Evolutionary conservation across 2,329 filamentous ascomycete genomes (phyloP), one percentile per base, ranked within the genome.

Genomic region (Leptographium flavum): DNA sequence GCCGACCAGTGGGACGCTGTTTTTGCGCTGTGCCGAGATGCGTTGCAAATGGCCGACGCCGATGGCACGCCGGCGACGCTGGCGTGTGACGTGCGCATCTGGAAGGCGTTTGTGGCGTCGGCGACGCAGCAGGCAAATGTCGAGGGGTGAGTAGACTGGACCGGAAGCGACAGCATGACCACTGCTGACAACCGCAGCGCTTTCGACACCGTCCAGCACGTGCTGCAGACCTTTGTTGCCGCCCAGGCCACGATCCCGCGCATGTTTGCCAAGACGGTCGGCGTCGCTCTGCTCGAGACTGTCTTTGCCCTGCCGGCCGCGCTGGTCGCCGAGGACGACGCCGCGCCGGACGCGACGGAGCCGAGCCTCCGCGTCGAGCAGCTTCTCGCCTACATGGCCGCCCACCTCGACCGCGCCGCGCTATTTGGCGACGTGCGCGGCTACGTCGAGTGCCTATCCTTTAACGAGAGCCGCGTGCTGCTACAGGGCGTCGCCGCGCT

Each of bases 401-500:
- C 61, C 27, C 55, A 61, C 46, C 50, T 56, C 17, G 56, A 57
- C 42, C 55, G 54, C 36, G 48, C 57, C 2, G 53, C 60, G 1
- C 54, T 57, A 0, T 73, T 74, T 45, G 63, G 66, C 30, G 70
- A 73, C 41, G 52, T 73, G 35, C 71, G 66, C 48, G 49, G 50
- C 1, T 71, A 68, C 45, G 56, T 69, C 3, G 62, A 67, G 35
- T 55, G 58, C 19, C 60, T 77, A 0, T 59, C 55, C 1, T 56
- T 62, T 3, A 52, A 58, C 1, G 69, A 71, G 7, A 52, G 66
- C 8, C 61, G 60, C 36, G 54, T 61, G 22, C 52, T 73, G 8
- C 57, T 68, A 4, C 57, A 64, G 7, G 49, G 25, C 1, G 22
- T 51, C 7, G 22, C 2, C 2, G 14, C 25, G 14, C 6, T 14